Percentiles rank a stretch among this genome's conserved stretches.
These are phyloP conservation scores for Penicillium vulpinum DNA, from an alignment of 2,329 filamentous ascomycete species.

Conservation along the genomic window DNA sequence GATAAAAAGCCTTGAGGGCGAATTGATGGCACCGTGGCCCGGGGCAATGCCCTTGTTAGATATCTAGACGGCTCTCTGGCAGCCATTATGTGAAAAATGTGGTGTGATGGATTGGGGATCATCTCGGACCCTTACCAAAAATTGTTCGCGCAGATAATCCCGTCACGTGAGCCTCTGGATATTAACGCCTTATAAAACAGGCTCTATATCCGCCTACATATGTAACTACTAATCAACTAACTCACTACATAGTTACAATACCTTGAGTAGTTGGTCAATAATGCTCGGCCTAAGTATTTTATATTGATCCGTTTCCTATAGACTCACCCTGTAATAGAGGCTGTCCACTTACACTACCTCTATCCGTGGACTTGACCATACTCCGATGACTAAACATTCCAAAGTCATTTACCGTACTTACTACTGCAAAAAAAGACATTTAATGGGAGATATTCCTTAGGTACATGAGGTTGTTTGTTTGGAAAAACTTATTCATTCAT, in stretches of 20 bases:
- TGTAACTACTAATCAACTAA: no score
- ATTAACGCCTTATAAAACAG: constrained; percentile 10
- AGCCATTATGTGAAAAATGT: constrained; percentile 36
- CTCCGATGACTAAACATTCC: neutral
- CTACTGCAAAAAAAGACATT: neutral
- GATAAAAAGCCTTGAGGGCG: constrained; percentile 34
- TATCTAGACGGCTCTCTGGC: constrained; percentile 42
- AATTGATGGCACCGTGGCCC: constrained; percentile 34
- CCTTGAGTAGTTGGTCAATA: neutral
- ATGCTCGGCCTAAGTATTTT: neutral
- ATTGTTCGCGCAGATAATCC: constrained; percentile 30
- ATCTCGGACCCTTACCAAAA: constrained; percentile 27
- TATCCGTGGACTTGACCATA: neutral
- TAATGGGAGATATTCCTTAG: neutral
- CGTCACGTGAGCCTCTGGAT: constrained; percentile 16
- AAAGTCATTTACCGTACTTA: neutral
- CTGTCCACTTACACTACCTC: neutral
- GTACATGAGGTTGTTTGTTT: neutral
- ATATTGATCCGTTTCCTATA: neutral
- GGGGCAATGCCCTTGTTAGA: constrained; percentile 40
- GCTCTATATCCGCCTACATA: neutral
- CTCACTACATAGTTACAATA: no score
- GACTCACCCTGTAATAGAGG: neutral
- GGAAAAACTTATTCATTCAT: neutral
- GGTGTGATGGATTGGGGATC: constrained; percentile 22